Base-by-base conservation (phyloP, 257 asterid species). In the Solanum appendiculatum region DNA sequence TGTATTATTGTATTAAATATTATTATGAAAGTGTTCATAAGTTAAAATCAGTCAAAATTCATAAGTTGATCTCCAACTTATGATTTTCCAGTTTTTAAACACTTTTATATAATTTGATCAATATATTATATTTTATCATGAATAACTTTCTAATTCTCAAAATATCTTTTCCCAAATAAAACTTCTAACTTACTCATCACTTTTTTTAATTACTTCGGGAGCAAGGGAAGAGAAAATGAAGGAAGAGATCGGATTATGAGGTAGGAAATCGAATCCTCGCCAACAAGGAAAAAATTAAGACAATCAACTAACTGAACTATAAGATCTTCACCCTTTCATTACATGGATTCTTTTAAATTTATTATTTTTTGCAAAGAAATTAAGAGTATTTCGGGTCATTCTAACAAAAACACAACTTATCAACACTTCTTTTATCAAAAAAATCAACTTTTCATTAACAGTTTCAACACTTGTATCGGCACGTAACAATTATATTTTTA, bases 1-100 rank as follows among this genome's bases (percentile, higher is more conserved):
- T 0, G 4, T 64, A 0, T 64, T 13, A 16, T 27, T 6, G 0
- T 51, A 51, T 18, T 20, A 13, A 13, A 12, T 64, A 13, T 27
- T 27, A 64, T 12, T 2, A 66, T 33, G 34, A 3, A 66, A 68
- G 2, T 0, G 6, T 9, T 69, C 15, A 69, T 1, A 69, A 69
- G 37, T 15, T 31, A 69, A 15, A 6, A 7, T 66, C 9, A 27
- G 1, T 66, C 3, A 29, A 64, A 64, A 68, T 6, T 68, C 9
- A 68, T 31, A 31, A 68, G 6, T 1, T 0, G 73, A 25, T 25
- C 4, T 54, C 25, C 21, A 54, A 54, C n/a, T 18, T 18, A 54
- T 20, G 21, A 21, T 7, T 54, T 54, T 0, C 0, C 25, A 18
- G 10, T 8, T 18, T 54, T 18, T 54, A 54, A 20, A 20, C 0